Evolutionary conservation across 2,329 filamentous ascomycete species (phyloP).

Genomic region (Fusarium domesticum): DNA sequence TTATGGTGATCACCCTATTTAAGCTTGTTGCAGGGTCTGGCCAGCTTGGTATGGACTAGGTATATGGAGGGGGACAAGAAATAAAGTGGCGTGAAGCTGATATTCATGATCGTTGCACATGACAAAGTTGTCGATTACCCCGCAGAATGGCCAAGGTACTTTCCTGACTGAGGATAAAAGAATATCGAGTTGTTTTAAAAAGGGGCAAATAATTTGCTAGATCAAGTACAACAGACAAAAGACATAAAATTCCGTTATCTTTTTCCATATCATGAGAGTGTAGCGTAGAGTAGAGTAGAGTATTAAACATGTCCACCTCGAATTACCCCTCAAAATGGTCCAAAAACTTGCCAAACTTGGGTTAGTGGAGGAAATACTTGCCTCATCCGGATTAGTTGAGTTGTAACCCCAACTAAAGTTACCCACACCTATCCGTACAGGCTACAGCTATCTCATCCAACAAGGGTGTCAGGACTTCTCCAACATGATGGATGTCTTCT

Average conservation of each 20-base stretch:
- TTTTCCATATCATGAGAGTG: neutral
- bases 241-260: neutral
- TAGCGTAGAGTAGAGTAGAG: too few relatives aligned
- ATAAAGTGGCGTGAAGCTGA: neutral
- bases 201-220: neutral
- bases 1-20: too few relatives aligned
- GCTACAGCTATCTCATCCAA: too few relatives aligned
- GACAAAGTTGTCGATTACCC: neutral
- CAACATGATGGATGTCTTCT: too few relatives aligned
- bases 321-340: constrained; percentile 1
- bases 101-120: too few relatives aligned
- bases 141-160: constrained; percentile 6
- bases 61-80: neutral
- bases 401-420: neutral
- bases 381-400: neutral
- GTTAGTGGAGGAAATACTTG: constrained; percentile 2
- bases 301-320: too few relatives aligned
- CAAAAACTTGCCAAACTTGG: constrained; percentile 19
- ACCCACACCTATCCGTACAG: too few relatives aligned
- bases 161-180: constrained; percentile 9
- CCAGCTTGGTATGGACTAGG: neutral
- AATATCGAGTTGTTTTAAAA: neutral
- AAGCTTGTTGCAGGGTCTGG: neutral
- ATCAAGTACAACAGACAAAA: neutral
- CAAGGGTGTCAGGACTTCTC: constrained; percentile 17